Percentiles rank a stretch among this genome's conserved stretches.
These are phyloP conservation scores for Alternaria brassicicola DNA, from an alignment of 2,329 filamentous ascomycete species.

Conservation along the genomic window DNA sequence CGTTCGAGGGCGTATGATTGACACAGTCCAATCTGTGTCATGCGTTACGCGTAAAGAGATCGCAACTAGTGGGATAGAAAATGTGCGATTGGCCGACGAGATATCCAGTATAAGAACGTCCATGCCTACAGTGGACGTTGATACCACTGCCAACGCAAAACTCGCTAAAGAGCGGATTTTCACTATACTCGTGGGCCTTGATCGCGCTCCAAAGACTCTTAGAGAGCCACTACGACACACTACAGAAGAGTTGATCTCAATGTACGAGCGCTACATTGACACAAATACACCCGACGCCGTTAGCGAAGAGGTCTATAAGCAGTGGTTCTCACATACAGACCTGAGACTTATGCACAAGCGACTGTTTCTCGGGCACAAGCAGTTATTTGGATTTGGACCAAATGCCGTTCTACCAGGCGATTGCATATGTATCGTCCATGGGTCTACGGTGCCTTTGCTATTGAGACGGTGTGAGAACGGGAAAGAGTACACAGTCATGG, in stretches of 20 bases:
- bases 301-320: neutral
- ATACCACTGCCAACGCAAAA: neutral
- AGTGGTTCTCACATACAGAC: neutral
- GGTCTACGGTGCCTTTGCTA: constrained; percentile 1
- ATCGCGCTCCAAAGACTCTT: neutral
- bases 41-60: neutral
- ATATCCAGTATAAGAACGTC: neutral
- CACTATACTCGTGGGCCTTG: neutral
- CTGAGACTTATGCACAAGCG: neutral
- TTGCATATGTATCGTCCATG: constrained; percentile 5
- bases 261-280: neutral
- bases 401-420: neutral
- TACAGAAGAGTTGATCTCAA: neutral
- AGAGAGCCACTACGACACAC: neutral
- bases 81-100: neutral
- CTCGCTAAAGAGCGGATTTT: neutral
- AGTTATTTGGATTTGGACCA: neutral
- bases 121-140: neutral
- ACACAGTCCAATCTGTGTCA: neutral
- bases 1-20: neutral
- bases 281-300: neutral
- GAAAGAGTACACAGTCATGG: neutral
- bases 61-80: neutral
- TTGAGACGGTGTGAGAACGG: neutral
- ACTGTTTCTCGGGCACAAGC: neutral